Percentiles rank a stretch among this genome's conserved stretches.
These are phyloP conservation scores for Eutypa lata DNA, from an alignment of 2,329 filamentous ascomycete genomes.

Conservation along the genomic window DNA sequence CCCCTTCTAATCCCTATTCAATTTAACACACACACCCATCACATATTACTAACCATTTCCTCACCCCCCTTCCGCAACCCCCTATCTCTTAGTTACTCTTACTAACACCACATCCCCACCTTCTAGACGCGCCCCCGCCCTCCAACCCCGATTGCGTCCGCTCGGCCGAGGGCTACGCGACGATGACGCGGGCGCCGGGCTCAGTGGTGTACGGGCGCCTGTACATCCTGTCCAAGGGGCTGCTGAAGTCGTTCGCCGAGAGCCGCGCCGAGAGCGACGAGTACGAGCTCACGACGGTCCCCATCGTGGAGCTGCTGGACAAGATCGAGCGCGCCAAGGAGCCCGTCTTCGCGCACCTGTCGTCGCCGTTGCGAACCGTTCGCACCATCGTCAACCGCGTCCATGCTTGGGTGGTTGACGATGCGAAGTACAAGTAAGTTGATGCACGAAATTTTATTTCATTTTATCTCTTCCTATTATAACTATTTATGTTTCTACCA, in stretches of 20 bases:
- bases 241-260: background rate
- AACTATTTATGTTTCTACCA: too few species aligned
- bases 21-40: too few species aligned
- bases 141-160: background rate
- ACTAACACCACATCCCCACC: too few species aligned
- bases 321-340: background rate
- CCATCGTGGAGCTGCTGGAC: background rate
- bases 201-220: background rate
- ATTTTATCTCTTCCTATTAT: too few species aligned
- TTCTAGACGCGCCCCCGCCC: background rate
- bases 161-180: background rate
- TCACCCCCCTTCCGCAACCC: background rate
- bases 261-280: background rate
- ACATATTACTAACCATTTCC: background rate
- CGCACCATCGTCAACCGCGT: too few species aligned
- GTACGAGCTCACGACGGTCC: background rate
- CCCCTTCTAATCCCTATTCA: too few species aligned
- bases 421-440: too few species aligned
- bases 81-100: too few species aligned
- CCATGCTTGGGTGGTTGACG: too few species aligned
- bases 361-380: background rate
- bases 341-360: background rate
- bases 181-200: background rate
- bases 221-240: background rate
- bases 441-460: too few species aligned